Evolutionary conservation across 108 stramenopile species (phyloP), one percentile per base, ranked within the genome.

Genomic region (Cafeteria roenbergensis): DNA sequence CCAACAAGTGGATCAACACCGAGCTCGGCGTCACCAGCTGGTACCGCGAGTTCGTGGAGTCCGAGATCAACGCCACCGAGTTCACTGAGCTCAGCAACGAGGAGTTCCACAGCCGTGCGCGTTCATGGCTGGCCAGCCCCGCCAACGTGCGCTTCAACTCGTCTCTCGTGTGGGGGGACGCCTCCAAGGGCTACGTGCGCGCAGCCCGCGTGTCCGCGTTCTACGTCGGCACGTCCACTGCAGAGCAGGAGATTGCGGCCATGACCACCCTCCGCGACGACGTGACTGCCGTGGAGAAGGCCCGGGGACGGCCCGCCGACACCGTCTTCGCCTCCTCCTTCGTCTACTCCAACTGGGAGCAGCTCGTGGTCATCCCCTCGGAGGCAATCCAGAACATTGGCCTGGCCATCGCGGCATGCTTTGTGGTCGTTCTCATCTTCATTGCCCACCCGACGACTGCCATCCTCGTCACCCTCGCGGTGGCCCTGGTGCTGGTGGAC

Each of bases 361-460:
- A 67, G 31, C 75, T 55, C 64, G 61, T 64, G 64, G 63, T 78
- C 52, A 71, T 78, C 66, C 37, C 53, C 42, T 4, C 66, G 52
- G 77, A 78, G 68, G 84, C 86, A 42, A 83, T 82, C 52, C 50
- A 82, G 62, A 86, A 86, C 69, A 77, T 88, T 29, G 81, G 75
- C 0, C 76, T 80, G 56, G 85, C 86, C 56, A 76, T 78, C 4
- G 68, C 42, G 38, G 74, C 71, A 21, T 72, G 73, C 28, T 63
- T 75, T 30, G 34, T 78, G 0, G 37, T 78, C 68, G 75, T 72
- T 28, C 63, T 68, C 0, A 38, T 78, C 34, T 54, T 78, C 25
- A 59, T 78, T 29, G 77, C 72, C 8, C 63, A 72, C 63, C 75
- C 73, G 0, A 0, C 20, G 22, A 73, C 68, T 14, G 55, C 74